These are phyloP conservation scores for Paecilomyces formosus DNA, from an alignment of 2,329 filamentous ascomycete genomes.

Conservation along the genomic window DNA sequence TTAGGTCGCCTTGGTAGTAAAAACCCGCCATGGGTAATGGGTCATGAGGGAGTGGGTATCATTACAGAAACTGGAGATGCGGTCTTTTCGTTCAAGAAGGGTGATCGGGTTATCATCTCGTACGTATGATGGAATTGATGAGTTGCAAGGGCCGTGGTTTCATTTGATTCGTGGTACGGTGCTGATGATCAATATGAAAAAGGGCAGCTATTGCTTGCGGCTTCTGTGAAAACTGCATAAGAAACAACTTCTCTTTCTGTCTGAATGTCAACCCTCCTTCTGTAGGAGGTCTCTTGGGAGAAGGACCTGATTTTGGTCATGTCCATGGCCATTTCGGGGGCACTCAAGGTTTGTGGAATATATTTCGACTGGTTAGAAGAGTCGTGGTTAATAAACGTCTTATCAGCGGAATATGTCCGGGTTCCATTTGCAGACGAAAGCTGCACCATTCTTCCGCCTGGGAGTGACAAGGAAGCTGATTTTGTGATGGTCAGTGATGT, in stretches of 20 bases:
- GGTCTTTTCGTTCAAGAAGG: slow-evolving; percentile 9
- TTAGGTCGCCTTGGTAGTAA: slow-evolving; percentile 7
- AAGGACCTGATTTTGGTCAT: background rate
- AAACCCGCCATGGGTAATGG: slow-evolving; percentile 15
- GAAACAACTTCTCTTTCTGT: background rate
- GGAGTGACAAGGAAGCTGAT: slow-evolving; percentile 5
- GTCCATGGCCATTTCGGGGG: slow-evolving; percentile 3
- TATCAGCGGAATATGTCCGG: slow-evolving; percentile 10
- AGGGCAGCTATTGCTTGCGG: background rate
- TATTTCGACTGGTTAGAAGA: background rate
- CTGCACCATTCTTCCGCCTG: slow-evolving; percentile 2
- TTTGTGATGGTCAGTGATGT: slow-evolving; percentile 19
- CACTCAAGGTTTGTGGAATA: slow-evolving; percentile 6
- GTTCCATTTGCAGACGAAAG: slow-evolving; percentile 11
- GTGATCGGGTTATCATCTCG: slow-evolving; percentile 12
- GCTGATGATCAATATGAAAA: background rate
- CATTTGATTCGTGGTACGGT: background rate
- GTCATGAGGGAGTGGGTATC: slow-evolving; percentile 17
- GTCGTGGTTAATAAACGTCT: background rate
- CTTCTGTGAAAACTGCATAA: background rate
- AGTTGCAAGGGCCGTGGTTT: too few species aligned
- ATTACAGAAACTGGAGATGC: slow-evolving; percentile 12
- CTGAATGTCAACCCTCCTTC: background rate
- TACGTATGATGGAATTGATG: background rate
- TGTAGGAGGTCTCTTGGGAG: background rate